Evolutionary conservation across 2,329 filamentous ascomycete genomes (phyloP).

Genomic region (Phaeosphaeriaceae sp.): DNA sequence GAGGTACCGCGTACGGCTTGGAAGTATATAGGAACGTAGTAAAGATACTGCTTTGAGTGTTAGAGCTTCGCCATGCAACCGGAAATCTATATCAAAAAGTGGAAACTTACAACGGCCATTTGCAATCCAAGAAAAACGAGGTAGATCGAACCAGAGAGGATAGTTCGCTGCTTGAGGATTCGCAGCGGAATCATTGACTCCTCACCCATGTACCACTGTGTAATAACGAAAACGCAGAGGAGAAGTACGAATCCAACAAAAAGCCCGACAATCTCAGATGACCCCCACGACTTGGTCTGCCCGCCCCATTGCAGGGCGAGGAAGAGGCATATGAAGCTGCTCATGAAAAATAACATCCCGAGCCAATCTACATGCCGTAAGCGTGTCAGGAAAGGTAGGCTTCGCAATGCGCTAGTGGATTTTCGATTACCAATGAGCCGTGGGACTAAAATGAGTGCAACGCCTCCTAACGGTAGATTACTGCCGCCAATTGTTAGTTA

Average conservation of each 20-base stretch:
- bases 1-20: constrained; percentile 45
- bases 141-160: constrained; percentile 4
- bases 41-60: not conserved
- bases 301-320: constrained; percentile 28
- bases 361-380: constrained; percentile 14
- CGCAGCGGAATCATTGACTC: not conserved
- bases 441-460: not conserved
- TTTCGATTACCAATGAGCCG: not conserved
- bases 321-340: constrained; percentile 15
- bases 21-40: constrained; percentile 52
- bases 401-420: not conserved
- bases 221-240: constrained; percentile 47
- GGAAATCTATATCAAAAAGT: constrained; percentile 16
- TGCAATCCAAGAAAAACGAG: constrained; percentile 42
- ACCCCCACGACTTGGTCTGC: constrained; percentile 53
- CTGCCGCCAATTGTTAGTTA: not conserved
- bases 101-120: constrained; percentile 46
- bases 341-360: constrained; percentile 19
- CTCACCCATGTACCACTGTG: not conserved
- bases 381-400: not conserved
- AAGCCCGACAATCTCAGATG: constrained; percentile 51
- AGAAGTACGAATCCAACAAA: constrained; percentile 51
- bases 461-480: not conserved
- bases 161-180: not conserved
- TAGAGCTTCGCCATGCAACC: not conserved